phyloP scores from a whole-genome alignment of 768 basidiomycete species.

The Psilocybe cubensis region DNA sequence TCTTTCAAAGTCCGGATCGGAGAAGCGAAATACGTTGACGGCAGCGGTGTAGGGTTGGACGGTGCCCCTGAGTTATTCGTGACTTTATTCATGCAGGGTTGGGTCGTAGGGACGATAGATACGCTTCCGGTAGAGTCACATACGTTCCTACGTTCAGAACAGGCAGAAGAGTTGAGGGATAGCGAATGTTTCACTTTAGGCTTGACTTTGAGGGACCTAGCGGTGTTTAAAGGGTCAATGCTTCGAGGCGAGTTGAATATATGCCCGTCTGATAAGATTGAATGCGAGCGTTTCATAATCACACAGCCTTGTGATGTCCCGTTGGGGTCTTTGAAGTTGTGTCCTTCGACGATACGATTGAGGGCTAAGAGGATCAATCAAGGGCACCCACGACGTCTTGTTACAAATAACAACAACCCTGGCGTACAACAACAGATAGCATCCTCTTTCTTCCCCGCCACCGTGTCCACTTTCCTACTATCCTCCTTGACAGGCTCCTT shows the following conservation, averaged over 20 bases:
- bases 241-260: slow-evolving; percentile 1
- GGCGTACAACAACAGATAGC: neutral
- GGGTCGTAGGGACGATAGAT: neutral
- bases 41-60: neutral
- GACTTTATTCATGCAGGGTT: neutral
- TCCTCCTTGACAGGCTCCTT: neutral
- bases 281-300: neutral
- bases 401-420: slow-evolving; percentile 5
- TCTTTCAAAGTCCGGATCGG: slow-evolving; percentile 50
- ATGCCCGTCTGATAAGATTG: slow-evolving; percentile 1
- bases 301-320: neutral
- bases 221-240: neutral
- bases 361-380: neutral
- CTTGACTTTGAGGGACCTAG: slow-evolving; percentile 1
- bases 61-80: neutral
- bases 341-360: neutral
- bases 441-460: neutral
- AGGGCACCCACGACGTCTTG: neutral
- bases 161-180: neutral
- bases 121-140: neutral
- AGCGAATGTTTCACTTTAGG: slow-evolving; percentile 1
- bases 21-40: slow-evolving; percentile 38
- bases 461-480: neutral
- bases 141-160: neutral
- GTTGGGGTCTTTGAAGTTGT: neutral